Base-by-base conservation (phyloP, 116 monocot species). In the Papilionanthe hybrid region DNA sequence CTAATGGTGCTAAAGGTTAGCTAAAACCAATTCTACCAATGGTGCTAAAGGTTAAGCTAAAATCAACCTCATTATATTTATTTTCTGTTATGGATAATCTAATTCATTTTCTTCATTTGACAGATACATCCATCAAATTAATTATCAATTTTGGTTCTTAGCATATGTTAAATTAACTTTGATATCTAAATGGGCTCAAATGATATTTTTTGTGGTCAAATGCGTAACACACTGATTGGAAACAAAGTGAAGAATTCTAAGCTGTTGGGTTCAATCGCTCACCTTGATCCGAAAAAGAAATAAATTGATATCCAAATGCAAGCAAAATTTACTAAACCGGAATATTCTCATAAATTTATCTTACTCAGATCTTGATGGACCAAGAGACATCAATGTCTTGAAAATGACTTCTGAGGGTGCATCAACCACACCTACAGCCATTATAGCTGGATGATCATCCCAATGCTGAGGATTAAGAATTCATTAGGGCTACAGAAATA, bases 361-460 rank as follows among this genome's bases (percentile, higher is more conserved):
- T 79, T 90, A 90, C 90, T 88, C 90, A 27, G 90, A 87, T 87
- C 90, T 87, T 58, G 90, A 90, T 63, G 77, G 83, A 72, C 90
- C 88, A 78, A 90, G 86, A 28, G 90, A 90, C 88, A 90, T 90
- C 55, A 90, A n/a, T 72, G 84, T 86, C 71, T 81, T 85, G 78
- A 90, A 90, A 75, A 90, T 85, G 41, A 79, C 69, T 82, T 88
- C 88, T 29, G 90, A 80, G 56, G 82, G 79, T 78, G 83, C 85
- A 63, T 90, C 88, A 28, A 90, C 90, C 27, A 87, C 87, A 56
- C 90, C 90, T 15, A 90, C 90, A 48, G 90, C 88, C 90, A 90
- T 90, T 90, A 90, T 75, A 76, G 90, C 87, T n/a, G 86, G 90
- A 79, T 90, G 85, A 66, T 87, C 86, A 77, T 86, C 81, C 90